A percentile compares a stretch with the other conserved stretches of the same genome.
Conservation (phyloP, 768 basidiomycete genomes). For the Cubamyces sp. region DNA sequence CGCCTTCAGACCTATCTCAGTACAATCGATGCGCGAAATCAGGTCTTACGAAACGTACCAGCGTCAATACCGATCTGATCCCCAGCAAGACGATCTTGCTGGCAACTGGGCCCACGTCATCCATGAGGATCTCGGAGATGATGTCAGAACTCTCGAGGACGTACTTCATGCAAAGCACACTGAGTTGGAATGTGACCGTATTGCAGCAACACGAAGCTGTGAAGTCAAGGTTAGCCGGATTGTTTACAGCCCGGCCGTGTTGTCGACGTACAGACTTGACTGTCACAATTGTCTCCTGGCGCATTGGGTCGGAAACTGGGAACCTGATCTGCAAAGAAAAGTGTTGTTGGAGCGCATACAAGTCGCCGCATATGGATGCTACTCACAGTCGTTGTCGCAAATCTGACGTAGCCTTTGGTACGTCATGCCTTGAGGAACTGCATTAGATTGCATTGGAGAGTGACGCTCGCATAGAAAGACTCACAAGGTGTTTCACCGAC, state of each 20-base stretch:
- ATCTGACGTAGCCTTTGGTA: slow-evolving; percentile 26
- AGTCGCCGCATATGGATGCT: no score
- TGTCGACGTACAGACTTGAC: slow-evolving; percentile 13
- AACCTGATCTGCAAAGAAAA: slow-evolving; percentile 1
- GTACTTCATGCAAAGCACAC: slow-evolving; percentile 24
- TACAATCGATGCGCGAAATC: no score
- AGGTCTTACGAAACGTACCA: background rate
- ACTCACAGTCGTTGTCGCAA: slow-evolving; percentile 26
- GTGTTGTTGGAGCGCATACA: no score
- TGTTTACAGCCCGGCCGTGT: no score
- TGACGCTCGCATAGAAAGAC: background rate
- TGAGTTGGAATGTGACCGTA: slow-evolving; percentile 18
- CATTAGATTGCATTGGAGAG: background rate
- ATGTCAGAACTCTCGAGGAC: background rate
- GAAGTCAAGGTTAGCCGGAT: no score
- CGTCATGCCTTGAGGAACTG: slow-evolving; percentile 9
- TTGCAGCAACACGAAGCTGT: slow-evolving; percentile 22
- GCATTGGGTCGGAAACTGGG: background rate
- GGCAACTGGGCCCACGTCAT: background rate
- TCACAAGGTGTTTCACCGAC: slow-evolving; percentile 26
- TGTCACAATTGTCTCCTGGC: slow-evolving; percentile 12
- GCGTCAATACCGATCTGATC: slow-evolving; percentile 13
- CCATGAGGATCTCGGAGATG: background rate
- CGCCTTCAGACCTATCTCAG: background rate
- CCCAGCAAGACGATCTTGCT: slow-evolving; percentile 2